Percentiles rank a stretch among this genome's conserved stretches.
Conservation (phyloP, 208 protist genomes). For the Acanthamoeba sp. region DNA sequence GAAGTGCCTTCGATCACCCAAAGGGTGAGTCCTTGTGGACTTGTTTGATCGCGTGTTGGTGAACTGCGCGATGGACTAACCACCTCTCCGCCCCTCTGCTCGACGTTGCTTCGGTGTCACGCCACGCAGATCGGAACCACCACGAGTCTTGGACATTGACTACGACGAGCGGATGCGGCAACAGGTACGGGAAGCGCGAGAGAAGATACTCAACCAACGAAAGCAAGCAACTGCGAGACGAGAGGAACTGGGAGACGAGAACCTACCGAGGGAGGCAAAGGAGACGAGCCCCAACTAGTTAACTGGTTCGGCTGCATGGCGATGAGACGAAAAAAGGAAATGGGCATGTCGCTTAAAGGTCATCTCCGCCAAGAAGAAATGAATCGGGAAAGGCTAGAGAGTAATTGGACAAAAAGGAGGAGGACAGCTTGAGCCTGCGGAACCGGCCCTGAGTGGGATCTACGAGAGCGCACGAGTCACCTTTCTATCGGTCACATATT, state of each 20-base stretch:
- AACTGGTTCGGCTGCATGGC: too few species aligned
- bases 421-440: too few species aligned
- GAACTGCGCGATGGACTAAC: neutral
- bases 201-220: neutral
- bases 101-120: neutral
- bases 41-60: neutral
- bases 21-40: neutral
- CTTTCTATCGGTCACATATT: neutral
- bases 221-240: neutral
- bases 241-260: neutral
- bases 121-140: neutral
- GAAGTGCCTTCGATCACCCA: neutral
- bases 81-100: neutral
- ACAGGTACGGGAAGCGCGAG: neutral
- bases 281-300: too few species aligned
- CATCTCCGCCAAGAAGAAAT: neutral
- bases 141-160: slow-evolving; percentile 2
- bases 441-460: neutral
- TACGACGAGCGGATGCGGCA: neutral
- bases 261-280: too few species aligned
- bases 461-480: too few species aligned
- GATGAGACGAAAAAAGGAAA: neutral
- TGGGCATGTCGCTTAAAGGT: too few species aligned
- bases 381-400: slow-evolving; percentile 1
- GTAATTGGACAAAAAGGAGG: neutral